Base-by-base conservation (phyloP, 805 yeast genomes). In the Nakazawaea siamensis region DNA sequence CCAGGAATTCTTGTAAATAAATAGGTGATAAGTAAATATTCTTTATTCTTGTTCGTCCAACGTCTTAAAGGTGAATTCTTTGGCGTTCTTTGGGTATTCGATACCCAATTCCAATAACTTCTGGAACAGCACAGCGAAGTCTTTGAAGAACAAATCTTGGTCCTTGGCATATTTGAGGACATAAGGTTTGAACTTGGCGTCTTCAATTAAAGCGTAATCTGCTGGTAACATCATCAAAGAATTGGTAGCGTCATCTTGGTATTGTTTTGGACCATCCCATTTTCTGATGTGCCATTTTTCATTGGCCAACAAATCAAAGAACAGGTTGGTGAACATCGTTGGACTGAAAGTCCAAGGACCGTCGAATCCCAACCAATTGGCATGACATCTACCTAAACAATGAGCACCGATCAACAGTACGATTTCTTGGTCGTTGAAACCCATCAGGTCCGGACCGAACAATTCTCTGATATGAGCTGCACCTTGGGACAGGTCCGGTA, bases 311-410 rank as follows among this genome's bases (percentile, higher is more conserved):
- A 69, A 64, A 55, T 62, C 72, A 60, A 59, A 85, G 55, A 82
- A 85, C 27, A 83, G 84, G 60, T 85, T 86, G 34, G 78, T 66
- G 54, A 86, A 80, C 43, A 64, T 57, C 20, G 80, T 82, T 37
- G 92, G 85, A 26, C 81, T 73, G 37, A 80, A 80, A 25, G 90
- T 88, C 95, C 95, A 85, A 42, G 90, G 87, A 11, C 95, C 94
- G 44, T 82, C 92, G 62, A 67, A 86, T 2, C 94, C 94, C 16
- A 86, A 73, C 41, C 76, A 72, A 43, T 67, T 54, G 38, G 50
- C 49, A 44, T 68, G 74, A 41, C 73, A 64, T 46, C 73, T 50
- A 18, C 74, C 74, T 26, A 69, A 41, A 10, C 64, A 58, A 47
- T 69, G 74, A 11, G 70, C 70, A 25, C 74, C 74, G 27, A 65